Base-by-base conservation (phyloP, 129 eudicot genomes). In the Glebionis coronaria region DNA sequence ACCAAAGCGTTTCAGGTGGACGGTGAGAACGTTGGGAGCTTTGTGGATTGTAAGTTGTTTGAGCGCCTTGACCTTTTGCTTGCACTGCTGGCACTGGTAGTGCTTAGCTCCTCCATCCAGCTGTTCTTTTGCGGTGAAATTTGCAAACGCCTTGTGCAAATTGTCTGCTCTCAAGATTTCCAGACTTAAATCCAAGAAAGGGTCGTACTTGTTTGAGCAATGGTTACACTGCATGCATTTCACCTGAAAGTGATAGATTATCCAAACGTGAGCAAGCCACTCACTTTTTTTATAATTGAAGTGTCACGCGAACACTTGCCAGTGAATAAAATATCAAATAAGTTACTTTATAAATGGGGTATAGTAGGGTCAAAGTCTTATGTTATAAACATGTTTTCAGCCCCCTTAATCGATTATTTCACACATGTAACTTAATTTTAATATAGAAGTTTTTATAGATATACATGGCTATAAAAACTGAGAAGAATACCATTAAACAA, bases 1-100 rank as follows among this genome's bases (percentile, higher is more conserved):
- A 67, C 92, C 86, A 66, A 93, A 93, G 20, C 99, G 85, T 81
- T 93, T 93, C 40, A 93, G 82, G 83, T 93, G 99, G 27, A 93
- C 77, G 23, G 95, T 73, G 6, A 89, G 95, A 35, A 89, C 96
- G 67, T 84, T 73, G 31, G 99, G 97, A 31, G 97, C 88, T 71
- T 89, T 79, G 73, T 80, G 50, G 51, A 93, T 76, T 8, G 95
- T 89, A 29, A 93, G 97, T 76, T 89, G 99, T 72, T 93, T 93
- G 42, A 81, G 82, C 52, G 99, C 99, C 80, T 55, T 86, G 47
- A 93, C 99, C 73, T 93, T 93, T 76, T 89, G 92, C 70, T 89
- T 93, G 87, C 99, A 93, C 31, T 78, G 84, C 60, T 86, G 85
- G 63, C 99, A 93, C 51, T 87, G 88, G 46, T 93, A 93, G 42